phyloP scores from a whole-genome alignment of 208 protist genomes.

The Trypanosoma theileri region DNA sequence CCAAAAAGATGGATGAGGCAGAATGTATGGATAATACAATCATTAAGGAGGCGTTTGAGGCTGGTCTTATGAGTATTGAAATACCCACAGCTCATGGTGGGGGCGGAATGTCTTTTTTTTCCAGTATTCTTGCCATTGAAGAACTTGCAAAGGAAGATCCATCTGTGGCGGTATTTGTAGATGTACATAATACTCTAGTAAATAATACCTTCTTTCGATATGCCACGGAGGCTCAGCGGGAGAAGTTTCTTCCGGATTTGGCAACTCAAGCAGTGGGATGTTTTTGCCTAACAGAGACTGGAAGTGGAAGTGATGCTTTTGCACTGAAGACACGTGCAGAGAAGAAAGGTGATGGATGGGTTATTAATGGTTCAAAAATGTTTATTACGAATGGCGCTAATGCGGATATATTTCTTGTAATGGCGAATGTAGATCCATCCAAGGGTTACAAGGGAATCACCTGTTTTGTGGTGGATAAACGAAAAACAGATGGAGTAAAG shows the following conservation, averaged over 20 bases:
- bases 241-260: constrained; percentile 89
- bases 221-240: constrained; percentile 76
- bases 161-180: constrained; percentile 80
- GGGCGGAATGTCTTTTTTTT: constrained; percentile 73
- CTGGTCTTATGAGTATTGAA: constrained; percentile 89
- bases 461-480: constrained; percentile 93
- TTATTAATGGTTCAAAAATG: constrained; percentile 93
- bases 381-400: constrained; percentile 94
- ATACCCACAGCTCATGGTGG: constrained; percentile 62
- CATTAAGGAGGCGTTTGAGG: constrained; percentile 69
- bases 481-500: constrained; percentile 78
- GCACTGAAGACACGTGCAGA: constrained; percentile 86
- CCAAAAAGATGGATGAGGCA: constrained; percentile 80
- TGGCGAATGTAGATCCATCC: constrained; percentile 90
- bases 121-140: constrained; percentile 83
- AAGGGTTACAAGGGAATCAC: constrained; percentile 95
- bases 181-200: constrained; percentile 93
- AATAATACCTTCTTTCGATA: constrained; percentile 86
- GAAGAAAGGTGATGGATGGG: constrained; percentile 79
- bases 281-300: constrained; percentile 91
- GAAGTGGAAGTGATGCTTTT: constrained; percentile 91
- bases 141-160: constrained; percentile 88
- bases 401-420: constrained; percentile 92
- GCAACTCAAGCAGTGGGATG: constrained; percentile 78
- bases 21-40: constrained; percentile 63